Conservation (phyloP, 2,329 filamentous ascomycete genomes). For the Aspergillus tubingensis region DNA sequence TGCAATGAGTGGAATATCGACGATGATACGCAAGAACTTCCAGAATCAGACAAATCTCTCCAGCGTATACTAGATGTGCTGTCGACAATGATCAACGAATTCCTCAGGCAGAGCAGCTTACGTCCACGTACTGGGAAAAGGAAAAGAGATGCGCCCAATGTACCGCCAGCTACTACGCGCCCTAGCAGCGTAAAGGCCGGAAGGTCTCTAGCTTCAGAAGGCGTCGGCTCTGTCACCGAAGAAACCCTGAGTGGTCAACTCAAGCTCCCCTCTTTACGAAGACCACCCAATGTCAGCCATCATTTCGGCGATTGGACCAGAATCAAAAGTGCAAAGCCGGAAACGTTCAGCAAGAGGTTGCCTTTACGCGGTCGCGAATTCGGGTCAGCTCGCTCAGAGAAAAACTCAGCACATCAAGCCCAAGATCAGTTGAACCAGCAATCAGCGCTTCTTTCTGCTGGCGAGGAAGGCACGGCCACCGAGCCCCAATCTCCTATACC, state of each 20-base stretch:
- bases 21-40: constrained; percentile 43
- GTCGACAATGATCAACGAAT: constrained; percentile 68
- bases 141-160: constrained; percentile 14
- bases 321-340: constrained; percentile 39
- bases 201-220: no score
- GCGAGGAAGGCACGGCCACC: background rate
- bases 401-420: no score
- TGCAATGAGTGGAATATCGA: constrained; percentile 42
- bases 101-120: constrained; percentile 73
- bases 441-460: background rate
- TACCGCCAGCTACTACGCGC: background rate
- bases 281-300: constrained; percentile 15
- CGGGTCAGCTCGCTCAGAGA: background rate
- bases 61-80: constrained; percentile 65
- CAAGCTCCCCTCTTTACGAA: constrained; percentile 34
- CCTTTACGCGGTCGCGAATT: background rate
- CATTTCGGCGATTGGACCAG: constrained; percentile 45
- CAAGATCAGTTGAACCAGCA: background rate
- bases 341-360: background rate
- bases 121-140: constrained; percentile 50
- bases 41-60: constrained; percentile 49
- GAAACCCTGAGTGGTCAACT: constrained; percentile 28
- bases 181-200: background rate
- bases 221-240: constrained; percentile 19
- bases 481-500: background rate